phyloP scores from a whole-genome alignment of 2,329 filamentous ascomycete species.

The Penicillium hordei region DNA sequence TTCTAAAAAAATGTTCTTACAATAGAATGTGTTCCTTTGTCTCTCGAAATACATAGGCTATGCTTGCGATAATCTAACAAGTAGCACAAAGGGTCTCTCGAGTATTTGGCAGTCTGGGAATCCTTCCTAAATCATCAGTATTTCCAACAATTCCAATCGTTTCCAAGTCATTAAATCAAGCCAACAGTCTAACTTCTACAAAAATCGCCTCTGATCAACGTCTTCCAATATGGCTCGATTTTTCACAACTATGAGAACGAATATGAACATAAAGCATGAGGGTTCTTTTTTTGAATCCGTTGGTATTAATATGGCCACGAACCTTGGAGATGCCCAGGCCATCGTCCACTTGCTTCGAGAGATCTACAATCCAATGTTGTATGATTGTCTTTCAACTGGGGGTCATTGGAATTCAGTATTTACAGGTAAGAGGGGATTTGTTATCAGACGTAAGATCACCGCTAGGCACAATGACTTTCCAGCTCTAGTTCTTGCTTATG shows the following conservation, averaged over 20 bases:
- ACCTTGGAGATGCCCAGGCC: neutral
- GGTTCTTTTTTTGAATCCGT: neutral
- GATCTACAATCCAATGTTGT: neutral
- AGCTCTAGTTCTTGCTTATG: neutral
- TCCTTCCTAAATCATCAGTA: neutral
- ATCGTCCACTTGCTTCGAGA: neutral
- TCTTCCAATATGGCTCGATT: neutral
- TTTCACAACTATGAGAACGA: neutral
- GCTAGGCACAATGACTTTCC: neutral
- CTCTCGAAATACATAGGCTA: neutral
- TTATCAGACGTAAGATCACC: neutral
- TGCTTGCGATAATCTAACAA: neutral
- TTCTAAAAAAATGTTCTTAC: neutral
- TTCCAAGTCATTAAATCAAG: neutral
- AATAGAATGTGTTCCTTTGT: neutral
- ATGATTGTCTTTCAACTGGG: neutral
- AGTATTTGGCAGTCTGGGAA: neutral
- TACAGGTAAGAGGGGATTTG: neutral
- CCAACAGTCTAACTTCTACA: neutral
- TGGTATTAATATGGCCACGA: neutral
- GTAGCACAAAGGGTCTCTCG: neutral
- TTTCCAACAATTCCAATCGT: neutral
- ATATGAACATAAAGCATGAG: neutral
- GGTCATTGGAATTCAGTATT: neutral
- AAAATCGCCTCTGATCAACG: neutral